A percentile compares a stretch with the other conserved stretches of the same genome.
Conservation (phyloP, 371 early-diverging fungal genomes). For the Haplosporangium sp. region DNA sequence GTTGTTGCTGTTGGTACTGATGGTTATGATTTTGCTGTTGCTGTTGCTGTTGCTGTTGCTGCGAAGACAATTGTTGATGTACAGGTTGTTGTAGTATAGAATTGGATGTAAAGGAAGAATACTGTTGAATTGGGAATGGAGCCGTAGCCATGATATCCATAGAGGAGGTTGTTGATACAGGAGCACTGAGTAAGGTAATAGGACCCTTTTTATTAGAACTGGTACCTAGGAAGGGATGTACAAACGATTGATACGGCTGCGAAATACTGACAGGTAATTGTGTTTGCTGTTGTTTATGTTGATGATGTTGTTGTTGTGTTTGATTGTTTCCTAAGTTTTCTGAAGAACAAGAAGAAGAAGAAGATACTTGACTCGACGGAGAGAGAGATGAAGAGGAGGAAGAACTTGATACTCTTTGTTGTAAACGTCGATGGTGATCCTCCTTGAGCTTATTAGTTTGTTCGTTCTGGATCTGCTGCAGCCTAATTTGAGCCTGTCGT, state of each 20-base stretch:
- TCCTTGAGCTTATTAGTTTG: conserved; percentile 30
- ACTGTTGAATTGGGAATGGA: conserved; percentile 33
- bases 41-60: conserved; percentile 26
- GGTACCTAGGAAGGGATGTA: conserved; percentile 12
- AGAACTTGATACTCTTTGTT: background rate
- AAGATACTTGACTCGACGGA: background rate
- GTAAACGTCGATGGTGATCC: conserved; percentile 13
- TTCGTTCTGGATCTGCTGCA: conserved; percentile 27
- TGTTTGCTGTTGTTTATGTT: background rate
- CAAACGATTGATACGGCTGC: conserved; percentile 1
- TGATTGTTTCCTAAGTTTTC: too few relatives aligned
- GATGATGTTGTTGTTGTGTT: conserved; percentile 10
- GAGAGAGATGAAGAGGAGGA: too few relatives aligned
- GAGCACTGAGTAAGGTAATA: conserved; percentile 17
- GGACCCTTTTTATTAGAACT: conserved; percentile 5
- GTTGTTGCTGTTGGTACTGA: conserved; percentile 17
- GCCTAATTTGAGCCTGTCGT: conserved; percentile 25
- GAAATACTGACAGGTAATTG: background rate
- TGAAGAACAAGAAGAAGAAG: background rate
- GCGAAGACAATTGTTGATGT: background rate
- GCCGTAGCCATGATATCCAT: conserved; percentile 48
- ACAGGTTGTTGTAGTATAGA: conserved; percentile 23
- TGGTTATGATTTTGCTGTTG: too few relatives aligned
- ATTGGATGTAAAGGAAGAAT: conserved; percentile 20
- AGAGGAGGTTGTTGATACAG: conserved; percentile 21